phyloP scores from a whole-genome alignment of 495 filamentous ascomycete species.

The Aspergillus sclerotiicarbonarius region DNA sequence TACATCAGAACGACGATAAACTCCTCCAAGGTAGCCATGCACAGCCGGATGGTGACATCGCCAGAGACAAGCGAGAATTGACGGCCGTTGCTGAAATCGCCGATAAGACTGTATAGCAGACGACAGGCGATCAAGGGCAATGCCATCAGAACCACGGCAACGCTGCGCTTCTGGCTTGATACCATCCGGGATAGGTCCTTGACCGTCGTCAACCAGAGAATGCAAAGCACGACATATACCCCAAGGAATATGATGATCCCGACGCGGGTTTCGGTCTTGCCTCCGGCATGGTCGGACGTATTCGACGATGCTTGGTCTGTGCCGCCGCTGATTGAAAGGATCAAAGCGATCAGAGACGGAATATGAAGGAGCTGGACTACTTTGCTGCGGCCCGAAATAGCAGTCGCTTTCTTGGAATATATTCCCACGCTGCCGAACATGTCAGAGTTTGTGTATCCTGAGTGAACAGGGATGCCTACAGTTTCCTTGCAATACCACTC shows the following conservation, averaged over 20 bases:
- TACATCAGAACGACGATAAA: conserved; percentile 20
- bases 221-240: conserved; percentile 8
- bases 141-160: conserved; percentile 12
- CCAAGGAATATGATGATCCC: conserved; percentile 17
- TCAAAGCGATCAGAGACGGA: conserved; percentile 17
- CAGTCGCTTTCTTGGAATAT: conserved; percentile 16
- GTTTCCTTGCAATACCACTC: neutral
- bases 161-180: conserved; percentile 14
- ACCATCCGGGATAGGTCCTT: conserved; percentile 10
- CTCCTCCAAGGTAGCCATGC: conserved; percentile 22
- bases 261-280: conserved; percentile 9
- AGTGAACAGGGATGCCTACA: neutral
- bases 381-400: conserved; percentile 13
- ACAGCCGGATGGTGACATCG: conserved; percentile 8
- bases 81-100: conserved; percentile 12
- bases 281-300: conserved; percentile 8
- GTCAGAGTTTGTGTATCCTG: neutral
- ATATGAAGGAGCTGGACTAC: conserved; percentile 18
- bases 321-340: conserved; percentile 18
- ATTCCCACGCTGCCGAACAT: conserved; percentile 1
- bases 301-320: conserved; percentile 16
- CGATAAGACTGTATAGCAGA: conserved; percentile 16
- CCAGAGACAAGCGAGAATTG: conserved; percentile 17
- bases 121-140: conserved; percentile 15
- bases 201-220: conserved; percentile 13